A percentile compares a stretch with the other conserved stretches of the same genome.
Conservation (phyloP, 345 rosid species). For the Lepidium sativum region DNA sequence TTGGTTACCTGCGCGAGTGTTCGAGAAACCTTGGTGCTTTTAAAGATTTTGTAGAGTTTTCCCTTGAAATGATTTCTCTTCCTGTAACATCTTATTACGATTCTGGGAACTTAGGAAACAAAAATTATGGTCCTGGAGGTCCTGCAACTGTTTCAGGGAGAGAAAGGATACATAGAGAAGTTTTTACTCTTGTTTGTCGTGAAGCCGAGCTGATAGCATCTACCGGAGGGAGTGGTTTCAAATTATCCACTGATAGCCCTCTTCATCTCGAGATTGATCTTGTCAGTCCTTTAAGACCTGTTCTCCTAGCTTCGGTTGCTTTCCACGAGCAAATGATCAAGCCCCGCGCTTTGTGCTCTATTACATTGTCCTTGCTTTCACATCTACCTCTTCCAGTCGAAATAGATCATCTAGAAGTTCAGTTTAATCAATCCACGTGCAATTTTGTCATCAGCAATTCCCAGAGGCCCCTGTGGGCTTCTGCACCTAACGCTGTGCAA, state of each 20-base stretch:
- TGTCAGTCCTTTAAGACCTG: slow-evolving; percentile 87
- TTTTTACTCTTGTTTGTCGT: slow-evolving; percentile 46
- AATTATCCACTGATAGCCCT: slow-evolving; percentile 40
- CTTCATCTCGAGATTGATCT: slow-evolving; percentile 89
- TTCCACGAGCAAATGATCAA: slow-evolving; percentile 90
- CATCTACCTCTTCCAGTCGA: slow-evolving; percentile 71
- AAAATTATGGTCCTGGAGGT: slow-evolving; percentile 68
- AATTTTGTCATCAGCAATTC: slow-evolving; percentile 65
- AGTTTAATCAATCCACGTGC: slow-evolving; percentile 78
- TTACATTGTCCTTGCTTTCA: slow-evolving; percentile 72
- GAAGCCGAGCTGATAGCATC: slow-evolving; percentile 29
- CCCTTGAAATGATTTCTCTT: slow-evolving; percentile 93
- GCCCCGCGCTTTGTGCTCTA: slow-evolving; percentile 51
- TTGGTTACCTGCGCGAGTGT: slow-evolving; percentile 83
- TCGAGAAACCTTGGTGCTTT: slow-evolving; percentile 51
- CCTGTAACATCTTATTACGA: slow-evolving; percentile 48
- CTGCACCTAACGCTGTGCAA: slow-evolving; percentile 20
- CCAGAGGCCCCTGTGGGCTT: slow-evolving; percentile 35
- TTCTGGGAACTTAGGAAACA: slow-evolving; percentile 31
- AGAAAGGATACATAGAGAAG: slow-evolving; percentile 69
- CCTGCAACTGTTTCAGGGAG: slow-evolving; percentile 59
- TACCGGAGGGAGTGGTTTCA: slow-evolving; percentile 36
- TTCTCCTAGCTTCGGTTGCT: slow-evolving; percentile 80
- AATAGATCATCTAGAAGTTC: slow-evolving; percentile 69
- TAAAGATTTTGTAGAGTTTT: slow-evolving; percentile 69